Evolutionary conservation across 495 filamentous ascomycete species (phyloP), one percentile per base, ranked within the genome.

Genomic region (Lepidopterella palustris): DNA sequence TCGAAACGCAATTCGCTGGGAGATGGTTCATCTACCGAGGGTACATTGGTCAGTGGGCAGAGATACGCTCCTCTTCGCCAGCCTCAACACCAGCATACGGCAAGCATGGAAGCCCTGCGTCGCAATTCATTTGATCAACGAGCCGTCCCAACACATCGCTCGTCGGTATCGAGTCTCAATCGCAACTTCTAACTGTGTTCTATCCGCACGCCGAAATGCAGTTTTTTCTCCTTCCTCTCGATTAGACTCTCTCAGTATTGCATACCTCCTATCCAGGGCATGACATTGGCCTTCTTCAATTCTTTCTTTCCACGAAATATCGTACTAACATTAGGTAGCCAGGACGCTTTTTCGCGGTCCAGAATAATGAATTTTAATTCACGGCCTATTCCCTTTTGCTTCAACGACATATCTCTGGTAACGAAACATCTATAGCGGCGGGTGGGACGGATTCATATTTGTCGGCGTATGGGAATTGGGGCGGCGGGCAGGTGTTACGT

Each of bases 31-130:
- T 18, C 52, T 5, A 62, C 15, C 24, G 61, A 61, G 21, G 54
- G 58, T 28, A 49, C 59, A n/a, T 54, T 62, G n/a, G 59, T 65
- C 15, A 68, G 61, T 21, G 63, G 64, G 6, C 62, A 70, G 35
- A 26, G 56, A 49, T 65, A 69, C 47, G 21, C 39, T 11, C 62
- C 69, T 28, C 57, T 68, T 5, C 35, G 49, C 13, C 68, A 61
- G 27, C 31, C 60, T 13, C 66, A 65, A 29, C 32, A 60, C 5
- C 64, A 65, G 18, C 47, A 63, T 31, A 23, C 53, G 20, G 11
- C 54, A 24, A 60, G 53, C 42, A 13, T 66, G 1, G 60, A 58
- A 5, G 32, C 55, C 4, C 21, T 66, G 5, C 53, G 61, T 3
- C 50, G 63, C 18, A 53, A 67, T 23, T 61, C 66, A 29, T 69